Conservation (phyloP, 805 yeast genomes). For the Wickerhamomyces bovis region DNA sequence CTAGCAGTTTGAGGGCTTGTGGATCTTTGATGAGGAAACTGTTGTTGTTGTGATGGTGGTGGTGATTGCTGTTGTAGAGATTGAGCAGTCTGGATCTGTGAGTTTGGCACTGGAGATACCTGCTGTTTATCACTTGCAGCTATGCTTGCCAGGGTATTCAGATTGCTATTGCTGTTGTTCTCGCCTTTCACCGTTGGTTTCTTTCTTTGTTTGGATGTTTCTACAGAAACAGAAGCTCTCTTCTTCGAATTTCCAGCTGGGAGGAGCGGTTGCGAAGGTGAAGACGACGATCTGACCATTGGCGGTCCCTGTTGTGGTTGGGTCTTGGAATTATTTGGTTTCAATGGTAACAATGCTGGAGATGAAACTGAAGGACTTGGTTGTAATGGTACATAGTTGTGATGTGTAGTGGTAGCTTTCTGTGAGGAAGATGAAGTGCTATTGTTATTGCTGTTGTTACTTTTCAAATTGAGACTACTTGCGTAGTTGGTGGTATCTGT, state of each 20-base stretch:
- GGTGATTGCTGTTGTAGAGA: not conserved
- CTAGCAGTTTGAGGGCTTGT: not conserved
- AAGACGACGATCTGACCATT: not conserved
- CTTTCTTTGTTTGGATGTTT: not conserved
- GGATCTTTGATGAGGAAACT: not conserved
- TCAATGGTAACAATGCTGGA: not conserved
- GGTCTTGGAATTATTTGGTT: not conserved
- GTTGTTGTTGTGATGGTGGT: not conserved
- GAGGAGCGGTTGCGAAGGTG: not conserved
- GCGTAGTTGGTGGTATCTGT: conserved; percentile 25
- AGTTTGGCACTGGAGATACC: not conserved
- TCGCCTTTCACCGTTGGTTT: not conserved
- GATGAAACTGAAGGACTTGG: not conserved
- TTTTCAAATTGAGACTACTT: conserved; percentile 13
- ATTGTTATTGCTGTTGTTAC: not conserved
- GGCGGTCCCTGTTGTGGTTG: not conserved
- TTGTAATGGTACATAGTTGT: not conserved
- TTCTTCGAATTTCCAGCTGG: not conserved
- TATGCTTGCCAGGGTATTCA: conserved; percentile 10
- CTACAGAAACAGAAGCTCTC: not conserved
- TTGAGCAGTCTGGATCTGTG: not conserved
- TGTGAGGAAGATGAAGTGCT: not conserved
- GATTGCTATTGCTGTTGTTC: conserved; percentile 1
- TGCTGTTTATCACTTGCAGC: conserved; percentile 5
- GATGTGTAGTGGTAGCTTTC: conserved; percentile 1